Conservation (phyloP, 2,329 filamentous ascomycete species). For the Ophiostoma triangulosporum region DNA sequence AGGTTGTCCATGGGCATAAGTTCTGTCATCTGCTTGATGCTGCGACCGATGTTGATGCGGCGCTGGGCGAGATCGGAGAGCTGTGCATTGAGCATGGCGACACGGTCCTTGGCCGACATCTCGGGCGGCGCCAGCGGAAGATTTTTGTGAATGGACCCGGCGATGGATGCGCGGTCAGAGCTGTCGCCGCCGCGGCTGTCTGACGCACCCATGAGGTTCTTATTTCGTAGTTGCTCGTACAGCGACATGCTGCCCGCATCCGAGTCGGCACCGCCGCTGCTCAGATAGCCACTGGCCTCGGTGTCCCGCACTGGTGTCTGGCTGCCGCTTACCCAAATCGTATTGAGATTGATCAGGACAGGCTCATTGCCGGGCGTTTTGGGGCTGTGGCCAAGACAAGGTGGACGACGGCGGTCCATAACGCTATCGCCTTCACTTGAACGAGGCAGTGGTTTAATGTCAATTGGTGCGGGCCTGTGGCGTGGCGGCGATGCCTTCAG, state of each 20-base stretch:
- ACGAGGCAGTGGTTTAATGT: background rate
- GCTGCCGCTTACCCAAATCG: conserved; percentile 18
- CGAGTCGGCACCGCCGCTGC: background rate
- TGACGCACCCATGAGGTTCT: background rate
- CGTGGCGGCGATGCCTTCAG: conserved; percentile 4
- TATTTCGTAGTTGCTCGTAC: background rate
- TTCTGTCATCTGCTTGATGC: conserved; percentile 65
- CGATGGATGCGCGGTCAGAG: conserved; percentile 21
- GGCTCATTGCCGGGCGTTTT: conserved; percentile 14
- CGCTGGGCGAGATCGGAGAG: conserved; percentile 53
- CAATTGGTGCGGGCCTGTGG: conserved; percentile 3
- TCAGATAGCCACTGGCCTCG: background rate
- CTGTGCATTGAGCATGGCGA: conserved; percentile 52
- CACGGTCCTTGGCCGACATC: conserved; percentile 42
- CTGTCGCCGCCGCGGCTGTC: background rate
- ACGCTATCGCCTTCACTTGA: conserved; percentile 18
- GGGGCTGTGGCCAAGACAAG: conserved; percentile 14
- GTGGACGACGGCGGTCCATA: conserved; percentile 27
- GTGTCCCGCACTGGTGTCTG: conserved; percentile 6
- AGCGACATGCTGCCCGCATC: background rate
- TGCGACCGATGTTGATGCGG: conserved; percentile 55
- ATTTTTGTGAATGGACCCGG: conserved; percentile 35
- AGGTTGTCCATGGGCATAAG: conserved; percentile 61
- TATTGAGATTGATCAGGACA: conserved; percentile 23
- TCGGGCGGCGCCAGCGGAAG: conserved; percentile 51